Percentiles rank a stretch among this genome's conserved stretches.
phyloP scores from a whole-genome alignment of 305 asterid genomes.

The Stenogyne calaminthoides region DNA sequence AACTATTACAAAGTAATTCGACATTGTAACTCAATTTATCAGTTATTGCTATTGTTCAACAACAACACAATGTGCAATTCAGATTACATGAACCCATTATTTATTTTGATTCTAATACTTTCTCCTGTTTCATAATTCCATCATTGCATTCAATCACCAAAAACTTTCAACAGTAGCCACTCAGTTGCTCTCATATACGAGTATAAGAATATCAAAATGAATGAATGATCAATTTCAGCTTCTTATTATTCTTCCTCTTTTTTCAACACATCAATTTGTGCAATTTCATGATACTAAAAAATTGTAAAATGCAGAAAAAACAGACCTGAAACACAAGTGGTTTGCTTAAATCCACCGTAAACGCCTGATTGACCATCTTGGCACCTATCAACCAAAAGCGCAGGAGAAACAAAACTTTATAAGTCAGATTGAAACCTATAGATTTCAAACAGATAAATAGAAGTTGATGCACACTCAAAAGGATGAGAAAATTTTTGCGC shows the following conservation, averaged over 20 bases:
- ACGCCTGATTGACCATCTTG: conserved; percentile 70
- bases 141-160: not conserved
- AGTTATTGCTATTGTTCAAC: not conserved
- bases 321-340: conserved; percentile 76
- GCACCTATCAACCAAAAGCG: conserved; percentile 40
- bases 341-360: conserved; percentile 66
- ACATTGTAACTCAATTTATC: not conserved
- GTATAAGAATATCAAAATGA: not conserved
- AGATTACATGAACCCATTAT: not conserved
- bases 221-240: not conserved
- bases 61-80: not conserved
- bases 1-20: not conserved
- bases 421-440: not conserved
- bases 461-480: not conserved
- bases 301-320: not conserved
- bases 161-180: not conserved
- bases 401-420: not conserved
- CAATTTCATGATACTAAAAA: not conserved
- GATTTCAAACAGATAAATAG: not conserved
- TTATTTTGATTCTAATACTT: not conserved
- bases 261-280: not conserved
- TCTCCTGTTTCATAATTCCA: not conserved
- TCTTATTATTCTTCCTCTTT: not conserved
- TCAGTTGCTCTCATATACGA: not conserved
- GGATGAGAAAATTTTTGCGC: not conserved